phyloP scores from a whole-genome alignment of 805 yeast species.

The Lipomyces anomalus region DNA sequence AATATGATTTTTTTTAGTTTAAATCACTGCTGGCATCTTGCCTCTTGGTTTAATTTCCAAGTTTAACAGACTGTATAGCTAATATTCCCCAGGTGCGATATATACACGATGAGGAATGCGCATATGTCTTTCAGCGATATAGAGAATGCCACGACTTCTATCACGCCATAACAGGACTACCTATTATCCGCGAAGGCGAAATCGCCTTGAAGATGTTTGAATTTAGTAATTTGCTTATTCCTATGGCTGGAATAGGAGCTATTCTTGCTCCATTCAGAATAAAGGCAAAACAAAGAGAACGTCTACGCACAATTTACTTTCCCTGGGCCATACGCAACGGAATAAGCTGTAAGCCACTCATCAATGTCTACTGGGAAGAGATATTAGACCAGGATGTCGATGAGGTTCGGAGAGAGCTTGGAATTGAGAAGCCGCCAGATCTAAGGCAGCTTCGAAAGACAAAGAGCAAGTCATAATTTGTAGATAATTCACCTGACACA shows the following conservation, averaged over 20 bases:
- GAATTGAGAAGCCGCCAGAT: slow-evolving; percentile 74
- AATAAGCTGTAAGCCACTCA: slow-evolving; percentile 62
- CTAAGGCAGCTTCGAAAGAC: slow-evolving; percentile 51
- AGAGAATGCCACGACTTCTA: slow-evolving; percentile 97
- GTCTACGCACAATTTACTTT: slow-evolving; percentile 64
- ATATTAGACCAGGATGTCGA: slow-evolving; percentile 64
- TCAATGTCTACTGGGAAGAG: slow-evolving; percentile 91
- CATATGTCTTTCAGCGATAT: slow-evolving; percentile 88
- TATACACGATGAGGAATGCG: slow-evolving; percentile 84
- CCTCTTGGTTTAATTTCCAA: not conserved
- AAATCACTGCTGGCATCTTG: not conserved
- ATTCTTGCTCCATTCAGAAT: slow-evolving; percentile 81
- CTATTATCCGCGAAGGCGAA: slow-evolving; percentile 93
- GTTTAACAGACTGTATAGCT: not conserved
- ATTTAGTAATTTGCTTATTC: slow-evolving; percentile 84
- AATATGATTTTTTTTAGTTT: not conserved
- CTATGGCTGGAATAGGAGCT: slow-evolving; percentile 93
- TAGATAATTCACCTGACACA: not conserved
- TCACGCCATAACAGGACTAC: slow-evolving; percentile 85
- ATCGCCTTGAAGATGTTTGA: slow-evolving; percentile 79
- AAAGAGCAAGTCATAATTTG: not conserved
- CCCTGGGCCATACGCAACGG: slow-evolving; percentile 87
- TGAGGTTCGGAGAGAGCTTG: slow-evolving; percentile 64
- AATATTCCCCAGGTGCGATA: slow-evolving; percentile 43
- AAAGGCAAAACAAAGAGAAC: slow-evolving; percentile 52